Base-by-base conservation (phyloP, 73 alveolate genomes). In the Stentor coeruleus region DNA sequence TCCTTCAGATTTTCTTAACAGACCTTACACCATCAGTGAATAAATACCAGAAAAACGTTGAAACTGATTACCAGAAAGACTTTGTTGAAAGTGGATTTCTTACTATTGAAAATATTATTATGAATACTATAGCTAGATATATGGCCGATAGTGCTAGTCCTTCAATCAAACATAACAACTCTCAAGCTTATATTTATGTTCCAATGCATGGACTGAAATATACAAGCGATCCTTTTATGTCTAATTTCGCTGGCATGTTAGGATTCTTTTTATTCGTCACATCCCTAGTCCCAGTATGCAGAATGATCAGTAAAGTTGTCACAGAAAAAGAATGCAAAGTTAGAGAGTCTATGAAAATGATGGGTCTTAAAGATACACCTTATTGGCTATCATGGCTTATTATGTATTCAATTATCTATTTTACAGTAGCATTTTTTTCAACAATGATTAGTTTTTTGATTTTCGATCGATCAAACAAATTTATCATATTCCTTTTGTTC, bases 281-380 rank as follows among this genome's bases (percentile, higher is more conserved):
- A 0, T 75, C 59, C 2, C 72, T 75, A 26, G 83, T 75, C 1
- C 83, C 83, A 1, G 59, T 39, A 20, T 37, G 59, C 14, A 31
- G 83, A 39, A 31, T 75, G 59, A 37, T 75, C 75, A 39, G 30
- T 33, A 75, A 75, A 2, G 26, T 87, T 0, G 59, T 84, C 1
- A 75, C 77, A 37, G 99, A 97, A 88, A 96, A 96, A 79, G 99
- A 95, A 88, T 81, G 96, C n/a, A 96, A 91, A 83, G 96, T 93
- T 2, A 96, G 97, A 91, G 99, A 97, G 90, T 94, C 98, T 0
- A 97, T 97, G 99, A 97, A 95, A 89, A 95, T 97, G 90, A 97
- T 97, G 99, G 99, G 99, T n/a, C 2, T 75, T 75, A 31, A 31
- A 20, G 83, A 75, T 38, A 40, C 83, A 1, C 74, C 83, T 36